Percentiles rank a stretch among this genome's conserved stretches.
phyloP scores from a whole-genome alignment of 2,329 filamentous ascomycete species.

The Hypoxylon sp. region DNA sequence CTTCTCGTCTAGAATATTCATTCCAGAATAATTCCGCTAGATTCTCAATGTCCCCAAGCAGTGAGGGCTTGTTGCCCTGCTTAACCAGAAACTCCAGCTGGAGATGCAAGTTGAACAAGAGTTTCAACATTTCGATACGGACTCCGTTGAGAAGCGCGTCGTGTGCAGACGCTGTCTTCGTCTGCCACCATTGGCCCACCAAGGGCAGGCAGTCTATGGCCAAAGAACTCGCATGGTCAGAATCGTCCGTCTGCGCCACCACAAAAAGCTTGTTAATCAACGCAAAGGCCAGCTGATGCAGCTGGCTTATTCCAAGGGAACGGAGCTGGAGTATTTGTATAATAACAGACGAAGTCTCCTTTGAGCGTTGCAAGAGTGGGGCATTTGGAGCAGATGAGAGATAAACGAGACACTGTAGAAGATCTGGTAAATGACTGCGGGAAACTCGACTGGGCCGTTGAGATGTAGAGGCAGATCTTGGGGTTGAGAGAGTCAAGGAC shows the following conservation, averaged over 20 bases:
- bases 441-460: slow-evolving; percentile 49
- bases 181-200: slow-evolving; percentile 81
- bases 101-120: slow-evolving; percentile 74
- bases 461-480: slow-evolving; percentile 48
- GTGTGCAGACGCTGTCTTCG: slow-evolving; percentile 72
- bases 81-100: slow-evolving; percentile 70
- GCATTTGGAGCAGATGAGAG: slow-evolving; percentile 76
- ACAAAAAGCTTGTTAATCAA: slow-evolving; percentile 79
- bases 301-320: slow-evolving; percentile 68
- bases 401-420: slow-evolving; percentile 74
- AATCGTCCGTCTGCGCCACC: slow-evolving; percentile 75
- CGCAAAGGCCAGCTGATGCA: slow-evolving; percentile 80
- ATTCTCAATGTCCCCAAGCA: slow-evolving; percentile 68
- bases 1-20: slow-evolving; percentile 81
- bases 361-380: slow-evolving; percentile 69
- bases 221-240: slow-evolving; percentile 70
- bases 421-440: slow-evolving; percentile 60
- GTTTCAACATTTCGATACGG: slow-evolving; percentile 82
- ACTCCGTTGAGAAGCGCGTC: slow-evolving; percentile 70
- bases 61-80: slow-evolving; percentile 56
- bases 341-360: slow-evolving; percentile 67
- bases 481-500: slow-evolving; percentile 50
- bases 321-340: slow-evolving; percentile 72
- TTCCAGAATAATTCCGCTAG: slow-evolving; percentile 77
- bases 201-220: slow-evolving; percentile 75